Evolutionary conservation across 345 rosid species (phyloP).

Genomic region (Sisymbrium altissimum): DNA sequence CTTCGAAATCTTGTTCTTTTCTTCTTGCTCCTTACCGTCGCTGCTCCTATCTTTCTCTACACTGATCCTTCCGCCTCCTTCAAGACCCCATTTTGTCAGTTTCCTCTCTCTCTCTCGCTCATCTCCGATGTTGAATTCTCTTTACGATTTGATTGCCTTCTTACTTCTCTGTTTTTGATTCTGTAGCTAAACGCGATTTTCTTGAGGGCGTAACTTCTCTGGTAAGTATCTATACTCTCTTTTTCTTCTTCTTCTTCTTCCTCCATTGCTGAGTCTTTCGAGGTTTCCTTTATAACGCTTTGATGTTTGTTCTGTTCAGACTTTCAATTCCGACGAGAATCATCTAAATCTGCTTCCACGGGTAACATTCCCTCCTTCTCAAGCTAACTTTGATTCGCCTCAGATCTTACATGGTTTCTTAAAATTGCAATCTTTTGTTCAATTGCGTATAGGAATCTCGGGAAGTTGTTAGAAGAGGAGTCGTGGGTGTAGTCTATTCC

Average conservation of each 20-base stretch:
- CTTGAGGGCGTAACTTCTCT: slow-evolving; percentile 63
- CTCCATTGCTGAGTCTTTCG: not conserved
- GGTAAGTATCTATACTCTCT: slow-evolving; percentile 38
- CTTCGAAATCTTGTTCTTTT: slow-evolving; percentile 59
- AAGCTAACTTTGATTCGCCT: not conserved
- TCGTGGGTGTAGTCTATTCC: slow-evolving; percentile 55
- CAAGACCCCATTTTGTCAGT: slow-evolving; percentile 44
- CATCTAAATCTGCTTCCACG: slow-evolving; percentile 72
- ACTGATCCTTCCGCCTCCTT: slow-evolving; percentile 48
- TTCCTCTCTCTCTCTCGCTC: not conserved
- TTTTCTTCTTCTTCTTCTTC: not conserved
- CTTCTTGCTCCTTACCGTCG: slow-evolving; percentile 62
- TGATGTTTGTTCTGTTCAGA: slow-evolving; percentile 39
- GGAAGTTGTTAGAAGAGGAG: slow-evolving; percentile 45
- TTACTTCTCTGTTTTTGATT: not conserved
- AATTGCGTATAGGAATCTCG: slow-evolving; percentile 50
- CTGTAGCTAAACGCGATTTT: slow-evolving; percentile 64
- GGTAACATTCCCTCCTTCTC: slow-evolving; percentile 33
- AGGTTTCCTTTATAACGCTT: slow-evolving; percentile 4
- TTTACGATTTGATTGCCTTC: not conserved
- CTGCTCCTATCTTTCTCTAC: slow-evolving; percentile 78
- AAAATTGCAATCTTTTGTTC: slow-evolving; percentile 7
- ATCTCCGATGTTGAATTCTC: not conserved
- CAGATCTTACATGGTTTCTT: slow-evolving; percentile 8
- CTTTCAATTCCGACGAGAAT: slow-evolving; percentile 44